Conservation (phyloP, 352 stramenopile genomes). For the Phytopythium boreale region DNA sequence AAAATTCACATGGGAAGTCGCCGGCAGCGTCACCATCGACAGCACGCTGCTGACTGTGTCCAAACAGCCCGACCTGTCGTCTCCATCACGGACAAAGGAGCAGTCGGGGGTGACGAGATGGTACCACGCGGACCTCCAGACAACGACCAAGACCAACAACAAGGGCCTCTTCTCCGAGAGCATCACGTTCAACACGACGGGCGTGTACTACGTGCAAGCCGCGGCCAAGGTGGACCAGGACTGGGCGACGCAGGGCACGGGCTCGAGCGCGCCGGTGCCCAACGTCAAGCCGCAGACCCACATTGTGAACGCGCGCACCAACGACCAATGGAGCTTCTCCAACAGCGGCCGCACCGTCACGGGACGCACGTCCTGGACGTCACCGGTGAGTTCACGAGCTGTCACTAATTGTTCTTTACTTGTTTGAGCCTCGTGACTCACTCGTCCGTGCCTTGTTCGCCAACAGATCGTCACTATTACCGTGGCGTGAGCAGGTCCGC, state of each 20-base stretch:
- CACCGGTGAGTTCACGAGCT: constrained; percentile 17
- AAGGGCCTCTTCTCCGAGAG: constrained; percentile 46
- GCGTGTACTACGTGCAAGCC: constrained; percentile 58
- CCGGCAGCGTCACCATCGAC: constrained; percentile 57
- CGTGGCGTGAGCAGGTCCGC: background rate
- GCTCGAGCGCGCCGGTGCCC: constrained; percentile 24
- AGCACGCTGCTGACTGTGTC: constrained; percentile 50
- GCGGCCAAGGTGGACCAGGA: constrained; percentile 63
- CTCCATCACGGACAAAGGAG: constrained; percentile 17
- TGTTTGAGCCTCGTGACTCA: background rate
- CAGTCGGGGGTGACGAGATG: constrained; percentile 55
- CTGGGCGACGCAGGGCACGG: constrained; percentile 38
- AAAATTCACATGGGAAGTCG: constrained; percentile 53
- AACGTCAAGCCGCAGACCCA: constrained; percentile 66
- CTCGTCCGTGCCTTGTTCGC: background rate
- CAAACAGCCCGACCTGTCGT: constrained; percentile 25
- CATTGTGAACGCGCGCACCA: constrained; percentile 70
- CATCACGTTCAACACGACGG: constrained; percentile 31
- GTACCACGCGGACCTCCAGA: constrained; percentile 54
- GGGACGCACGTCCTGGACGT: constrained; percentile 54
- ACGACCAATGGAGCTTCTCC: constrained; percentile 44
- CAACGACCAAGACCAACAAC: constrained; percentile 36
- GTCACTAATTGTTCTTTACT: background rate
- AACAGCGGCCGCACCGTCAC: constrained; percentile 51
- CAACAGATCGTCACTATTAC: constrained; percentile 5